phyloP scores from a whole-genome alignment of 148 eudicot genomes.

The Rhododendron williamsianum region DNA sequence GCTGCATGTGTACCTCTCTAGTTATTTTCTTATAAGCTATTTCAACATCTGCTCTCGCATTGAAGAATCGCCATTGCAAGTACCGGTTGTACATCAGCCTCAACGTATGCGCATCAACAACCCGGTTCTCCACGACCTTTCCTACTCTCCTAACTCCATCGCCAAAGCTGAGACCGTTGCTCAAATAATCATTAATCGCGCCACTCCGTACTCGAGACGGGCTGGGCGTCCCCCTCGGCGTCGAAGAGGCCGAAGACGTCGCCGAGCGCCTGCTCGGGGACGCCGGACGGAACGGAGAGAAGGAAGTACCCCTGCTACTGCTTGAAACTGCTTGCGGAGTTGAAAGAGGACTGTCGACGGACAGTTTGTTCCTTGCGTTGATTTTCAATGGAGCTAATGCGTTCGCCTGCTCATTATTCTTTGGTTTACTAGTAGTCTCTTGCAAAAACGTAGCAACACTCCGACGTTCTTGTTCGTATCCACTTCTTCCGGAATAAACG shows the following conservation, averaged over 20 bases:
- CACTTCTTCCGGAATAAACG: slow-evolving; percentile 45
- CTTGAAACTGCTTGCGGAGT: slow-evolving; percentile 35
- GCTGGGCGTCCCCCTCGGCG: slow-evolving; percentile 49
- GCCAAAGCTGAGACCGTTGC: slow-evolving; percentile 40
- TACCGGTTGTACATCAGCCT: slow-evolving; percentile 59
- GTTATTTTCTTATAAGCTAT: slow-evolving; percentile 32
- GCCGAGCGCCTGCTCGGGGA: slow-evolving; percentile 21
- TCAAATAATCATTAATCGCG: slow-evolving; percentile 13
- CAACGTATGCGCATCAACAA: slow-evolving; percentile 60
- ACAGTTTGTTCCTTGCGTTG: slow-evolving; percentile 22
- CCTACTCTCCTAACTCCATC: slow-evolving; percentile 54
- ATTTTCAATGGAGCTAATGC: slow-evolving; percentile 24
- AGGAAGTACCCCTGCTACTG: slow-evolving; percentile 29
- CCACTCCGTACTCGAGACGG: slow-evolving; percentile 48
- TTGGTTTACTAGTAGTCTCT: slow-evolving; percentile 29
- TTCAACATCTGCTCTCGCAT: slow-evolving; percentile 63
- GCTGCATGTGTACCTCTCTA: slow-evolving; percentile 46
- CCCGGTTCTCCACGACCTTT: slow-evolving; percentile 55
- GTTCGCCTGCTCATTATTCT: slow-evolving; percentile 17
- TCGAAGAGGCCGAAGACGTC: slow-evolving; percentile 25
- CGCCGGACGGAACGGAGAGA: slow-evolving; percentile 47
- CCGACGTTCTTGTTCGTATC: slow-evolving; percentile 22
- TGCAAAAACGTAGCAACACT: slow-evolving; percentile 37
- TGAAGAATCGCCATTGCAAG: slow-evolving; percentile 81
- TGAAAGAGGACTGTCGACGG: slow-evolving; percentile 27